phyloP scores from a whole-genome alignment of 768 basidiomycete species.

The Mycena belliarum region DNA sequence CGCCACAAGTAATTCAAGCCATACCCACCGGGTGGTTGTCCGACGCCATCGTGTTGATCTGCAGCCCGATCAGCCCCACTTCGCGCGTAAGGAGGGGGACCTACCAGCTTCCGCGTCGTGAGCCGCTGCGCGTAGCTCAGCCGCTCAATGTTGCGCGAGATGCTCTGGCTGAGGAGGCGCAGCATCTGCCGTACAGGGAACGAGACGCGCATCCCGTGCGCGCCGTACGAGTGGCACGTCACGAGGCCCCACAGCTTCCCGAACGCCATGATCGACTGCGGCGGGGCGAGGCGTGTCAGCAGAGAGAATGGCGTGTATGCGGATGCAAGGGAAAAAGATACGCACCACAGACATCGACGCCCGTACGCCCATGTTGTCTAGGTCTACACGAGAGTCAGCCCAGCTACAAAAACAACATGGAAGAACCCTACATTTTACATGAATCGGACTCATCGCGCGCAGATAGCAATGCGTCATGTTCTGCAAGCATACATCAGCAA shows the following conservation, averaged over 20 bases:
- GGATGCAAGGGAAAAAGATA: conserved; percentile 8
- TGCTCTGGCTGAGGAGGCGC: conserved; percentile 74
- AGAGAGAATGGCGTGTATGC: no score
- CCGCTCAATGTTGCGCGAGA: conserved; percentile 78
- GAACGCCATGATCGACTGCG: conserved; percentile 76
- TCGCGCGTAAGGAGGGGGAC: conserved; percentile 22
- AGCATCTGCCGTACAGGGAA: conserved; percentile 86
- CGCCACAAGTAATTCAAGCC: no score
- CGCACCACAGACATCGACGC: conserved; percentile 85
- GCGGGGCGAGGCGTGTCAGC: no score
- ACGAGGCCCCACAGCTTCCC: conserved; percentile 81
- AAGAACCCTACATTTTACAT: conserved; percentile 62
- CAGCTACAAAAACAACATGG: not conserved
- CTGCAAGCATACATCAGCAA: no score
- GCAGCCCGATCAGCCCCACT: not conserved
- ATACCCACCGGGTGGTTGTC: conserved; percentile 58
- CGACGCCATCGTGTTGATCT: conserved; percentile 74
- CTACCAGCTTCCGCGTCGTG: conserved; percentile 74
- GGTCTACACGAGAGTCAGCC: conserved; percentile 42
- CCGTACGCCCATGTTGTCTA: conserved; percentile 80
- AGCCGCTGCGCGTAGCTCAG: conserved; percentile 75
- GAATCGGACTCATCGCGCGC: conserved; percentile 87
- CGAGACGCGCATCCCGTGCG: conserved; percentile 80
- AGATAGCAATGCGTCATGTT: conserved; percentile 86
- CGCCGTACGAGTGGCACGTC: conserved; percentile 76